Evolutionary conservation across 495 filamentous ascomycete genomes (phyloP).

Genomic region (Neurospora terricola): DNA sequence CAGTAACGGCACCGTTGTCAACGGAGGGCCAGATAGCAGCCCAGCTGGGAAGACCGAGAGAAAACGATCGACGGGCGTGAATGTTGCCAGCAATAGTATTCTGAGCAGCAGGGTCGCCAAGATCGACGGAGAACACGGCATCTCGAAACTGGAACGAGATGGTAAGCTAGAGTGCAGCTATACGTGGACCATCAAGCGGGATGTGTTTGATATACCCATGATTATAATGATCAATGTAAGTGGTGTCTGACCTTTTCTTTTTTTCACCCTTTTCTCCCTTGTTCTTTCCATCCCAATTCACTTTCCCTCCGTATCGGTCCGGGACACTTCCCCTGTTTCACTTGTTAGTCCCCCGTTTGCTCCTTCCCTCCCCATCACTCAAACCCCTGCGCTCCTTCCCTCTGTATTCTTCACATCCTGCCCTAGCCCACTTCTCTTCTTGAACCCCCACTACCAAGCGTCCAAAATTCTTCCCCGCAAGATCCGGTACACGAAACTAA

Average conservation of each 20-base stretch:
- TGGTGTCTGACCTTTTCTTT: slow-evolving; percentile 11
- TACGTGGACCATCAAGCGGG: slow-evolving; percentile 92
- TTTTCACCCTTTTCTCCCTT: background rate
- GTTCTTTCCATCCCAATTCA: background rate
- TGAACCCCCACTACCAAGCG: background rate
- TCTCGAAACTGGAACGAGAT: slow-evolving; percentile 69
- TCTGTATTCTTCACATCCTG: background rate
- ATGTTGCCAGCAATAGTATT: slow-evolving; percentile 26
- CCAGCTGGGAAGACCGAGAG: slow-evolving; percentile 11
- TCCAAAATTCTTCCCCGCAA: background rate
- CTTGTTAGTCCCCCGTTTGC: background rate
- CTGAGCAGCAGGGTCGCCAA: slow-evolving; percentile 43
- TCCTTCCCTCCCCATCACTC: background rate
- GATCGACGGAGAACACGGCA: slow-evolving; percentile 68
- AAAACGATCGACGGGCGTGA: background rate
- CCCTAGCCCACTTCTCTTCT: background rate
- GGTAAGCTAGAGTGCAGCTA: slow-evolving; percentile 91
- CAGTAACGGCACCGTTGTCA: background rate
- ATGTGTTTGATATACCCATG: slow-evolving; percentile 98
- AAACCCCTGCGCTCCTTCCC: background rate
- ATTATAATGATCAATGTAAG: slow-evolving; percentile 94
- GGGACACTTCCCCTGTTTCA: background rate
- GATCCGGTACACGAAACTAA: slow-evolving; percentile 9
- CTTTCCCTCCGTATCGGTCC: background rate
- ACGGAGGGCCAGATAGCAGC: background rate